Evolutionary conservation across 164 flowering plant species (phyloP).

Genomic region (Vitis amurensis): DNA sequence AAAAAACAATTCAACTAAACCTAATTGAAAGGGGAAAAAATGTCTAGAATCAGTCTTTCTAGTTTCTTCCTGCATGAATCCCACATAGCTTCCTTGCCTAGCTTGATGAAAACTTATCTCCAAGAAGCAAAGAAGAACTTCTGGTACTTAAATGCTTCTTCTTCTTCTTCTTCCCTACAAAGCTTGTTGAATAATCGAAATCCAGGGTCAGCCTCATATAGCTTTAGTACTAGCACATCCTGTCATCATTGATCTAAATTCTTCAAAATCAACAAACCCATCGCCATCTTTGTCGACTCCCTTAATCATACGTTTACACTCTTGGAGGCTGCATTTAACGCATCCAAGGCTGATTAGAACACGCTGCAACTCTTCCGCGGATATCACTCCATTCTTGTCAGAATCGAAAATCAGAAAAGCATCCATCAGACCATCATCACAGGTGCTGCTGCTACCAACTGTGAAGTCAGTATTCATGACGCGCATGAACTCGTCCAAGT

Average conservation of each 20-base stretch:
- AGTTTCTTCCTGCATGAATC: too few relatives aligned
- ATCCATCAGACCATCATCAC: conserved; percentile 42
- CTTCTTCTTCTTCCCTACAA: too few relatives aligned
- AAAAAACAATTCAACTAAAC: too few relatives aligned
- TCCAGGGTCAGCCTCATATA: not conserved
- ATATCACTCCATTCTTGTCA: conserved; percentile 59
- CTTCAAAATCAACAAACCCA: conserved; percentile 65
- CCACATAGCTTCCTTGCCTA: too few relatives aligned
- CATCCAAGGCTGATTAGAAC: conserved; percentile 52
- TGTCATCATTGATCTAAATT: conserved; percentile 64
- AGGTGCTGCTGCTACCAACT: not conserved
- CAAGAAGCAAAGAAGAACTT: too few relatives aligned
- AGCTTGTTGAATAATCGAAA: too few relatives aligned
- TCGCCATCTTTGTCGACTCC: conserved; percentile 75
- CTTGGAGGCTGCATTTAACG: conserved; percentile 38
- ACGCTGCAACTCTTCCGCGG: conserved; percentile 52
- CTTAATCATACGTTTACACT: conserved; percentile 56
- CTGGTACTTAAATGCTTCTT: too few relatives aligned
- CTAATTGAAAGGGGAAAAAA: too few relatives aligned
- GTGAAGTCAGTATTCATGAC: conserved; percentile 20
- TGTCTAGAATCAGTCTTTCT: too few relatives aligned
- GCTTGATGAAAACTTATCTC: too few relatives aligned
- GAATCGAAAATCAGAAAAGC: conserved; percentile 59
- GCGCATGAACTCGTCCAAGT: conserved; percentile 64
- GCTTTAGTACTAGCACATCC: not conserved